Evolutionary conservation across 2,329 filamentous ascomycete genomes (phyloP).

Genomic region (Cladophialophora exuberans): DNA sequence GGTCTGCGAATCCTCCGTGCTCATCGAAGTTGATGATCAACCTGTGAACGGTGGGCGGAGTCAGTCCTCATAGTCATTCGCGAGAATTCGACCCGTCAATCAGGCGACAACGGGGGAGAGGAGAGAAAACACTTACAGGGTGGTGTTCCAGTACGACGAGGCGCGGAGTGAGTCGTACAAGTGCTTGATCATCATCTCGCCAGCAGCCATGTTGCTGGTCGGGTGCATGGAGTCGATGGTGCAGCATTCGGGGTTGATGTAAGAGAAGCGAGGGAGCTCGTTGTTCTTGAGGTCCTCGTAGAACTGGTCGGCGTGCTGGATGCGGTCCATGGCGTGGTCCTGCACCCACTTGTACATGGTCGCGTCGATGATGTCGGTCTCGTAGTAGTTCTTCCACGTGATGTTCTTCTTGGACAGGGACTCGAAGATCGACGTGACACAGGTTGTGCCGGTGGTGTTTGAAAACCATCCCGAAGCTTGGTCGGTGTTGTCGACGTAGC

Average conservation of each 20-base stretch:
- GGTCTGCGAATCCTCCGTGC: constrained; percentile 27
- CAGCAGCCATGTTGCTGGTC: constrained; percentile 27
- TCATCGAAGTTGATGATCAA: constrained; percentile 28
- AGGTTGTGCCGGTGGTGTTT: constrained; percentile 21
- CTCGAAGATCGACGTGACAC: constrained; percentile 22
- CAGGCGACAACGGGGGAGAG: too few species aligned
- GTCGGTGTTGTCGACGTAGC: constrained; percentile 24
- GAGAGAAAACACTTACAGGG: constrained; percentile 7
- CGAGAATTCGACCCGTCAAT: too few species aligned
- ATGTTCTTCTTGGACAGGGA: constrained; percentile 23
- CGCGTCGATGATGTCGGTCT: constrained; percentile 24
- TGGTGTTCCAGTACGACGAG: constrained; percentile 25
- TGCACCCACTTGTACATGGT: constrained; percentile 29
- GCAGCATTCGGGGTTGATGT: constrained; percentile 46
- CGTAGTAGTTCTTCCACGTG: constrained; percentile 29
- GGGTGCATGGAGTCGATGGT: constrained; percentile 28
- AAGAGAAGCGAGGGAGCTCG: constrained; percentile 70
- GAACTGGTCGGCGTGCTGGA: constrained; percentile 52
- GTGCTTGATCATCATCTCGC: constrained; percentile 28
- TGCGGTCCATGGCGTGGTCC: constrained; percentile 24
- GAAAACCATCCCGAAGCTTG: constrained; percentile 23
- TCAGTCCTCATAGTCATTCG: background rate
- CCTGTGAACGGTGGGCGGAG: background rate
- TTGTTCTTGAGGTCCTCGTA: constrained; percentile 66
- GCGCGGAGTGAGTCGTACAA: constrained; percentile 22